Evolutionary conservation across 495 filamentous ascomycete genomes (phyloP).

Genomic region (Xeromyces bisporus): DNA sequence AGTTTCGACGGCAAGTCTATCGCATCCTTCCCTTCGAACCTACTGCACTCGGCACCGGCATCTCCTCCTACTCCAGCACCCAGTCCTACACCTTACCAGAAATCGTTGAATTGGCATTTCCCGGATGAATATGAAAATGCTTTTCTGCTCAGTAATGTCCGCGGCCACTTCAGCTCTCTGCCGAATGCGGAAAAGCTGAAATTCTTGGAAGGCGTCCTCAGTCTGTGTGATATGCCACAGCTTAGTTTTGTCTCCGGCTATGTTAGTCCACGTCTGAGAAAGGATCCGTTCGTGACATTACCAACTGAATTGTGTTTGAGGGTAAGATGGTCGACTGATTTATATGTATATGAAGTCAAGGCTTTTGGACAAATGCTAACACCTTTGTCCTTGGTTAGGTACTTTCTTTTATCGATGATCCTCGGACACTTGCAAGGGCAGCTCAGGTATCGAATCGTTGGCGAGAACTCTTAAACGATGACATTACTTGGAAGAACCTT

Average conservation of each 20-base stretch:
- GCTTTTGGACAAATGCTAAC: conserved; percentile 2
- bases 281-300: conserved; percentile 79
- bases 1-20: conserved; percentile 9
- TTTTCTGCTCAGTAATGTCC: conserved; percentile 34
- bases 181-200: conserved; percentile 37
- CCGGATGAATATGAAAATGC: conserved; percentile 38
- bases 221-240: conserved; percentile 83
- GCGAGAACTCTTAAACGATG: conserved; percentile 84
- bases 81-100: conserved; percentile 46
- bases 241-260: conserved; percentile 90
- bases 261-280: conserved; percentile 80
- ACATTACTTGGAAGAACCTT: conserved; percentile 94
- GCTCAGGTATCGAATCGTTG: conserved; percentile 87
- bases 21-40: conserved; percentile 37
- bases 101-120: conserved; percentile 41
- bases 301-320: conserved; percentile 85
- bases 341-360: conserved; percentile 1
- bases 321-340: conserved; percentile 30
- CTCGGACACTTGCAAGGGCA: conserved; percentile 75
- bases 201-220: conserved; percentile 68
- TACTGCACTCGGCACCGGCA: conserved; percentile 47
- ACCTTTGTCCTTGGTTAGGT: conserved; percentile 34
- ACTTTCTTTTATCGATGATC: conserved; percentile 86
- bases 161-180: conserved; percentile 37
- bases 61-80: conserved; percentile 55